Percentiles rank a stretch among this genome's conserved stretches.
Evolutionary conservation across 352 stramenopile genomes (phyloP).

Genomic region (Globisporangium alternatum): DNA sequence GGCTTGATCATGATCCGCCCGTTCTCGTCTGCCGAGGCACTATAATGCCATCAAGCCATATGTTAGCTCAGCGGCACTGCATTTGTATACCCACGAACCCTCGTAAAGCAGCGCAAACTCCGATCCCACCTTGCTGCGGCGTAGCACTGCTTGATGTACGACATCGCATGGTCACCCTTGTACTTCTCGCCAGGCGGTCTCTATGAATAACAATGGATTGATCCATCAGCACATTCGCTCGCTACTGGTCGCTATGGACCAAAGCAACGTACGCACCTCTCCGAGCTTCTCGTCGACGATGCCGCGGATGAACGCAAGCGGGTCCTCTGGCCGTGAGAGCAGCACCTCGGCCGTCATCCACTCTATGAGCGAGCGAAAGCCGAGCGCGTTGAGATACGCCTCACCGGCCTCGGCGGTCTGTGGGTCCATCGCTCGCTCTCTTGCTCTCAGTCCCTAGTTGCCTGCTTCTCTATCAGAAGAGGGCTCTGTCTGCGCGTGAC

Average conservation of each 20-base stretch:
- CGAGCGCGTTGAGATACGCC: constrained; percentile 85
- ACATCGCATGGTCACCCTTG: constrained; percentile 68
- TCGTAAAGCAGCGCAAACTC: neutral
- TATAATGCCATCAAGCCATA: constrained; percentile 18
- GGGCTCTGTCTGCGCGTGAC: no score
- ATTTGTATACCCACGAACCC: neutral
- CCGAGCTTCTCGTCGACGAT: constrained; percentile 83
- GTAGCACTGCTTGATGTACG: constrained; percentile 89
- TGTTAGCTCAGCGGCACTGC: no score
- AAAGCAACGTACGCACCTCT: constrained; percentile 33
- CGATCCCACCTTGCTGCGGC: constrained; percentile 59
- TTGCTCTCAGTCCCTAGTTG: neutral
- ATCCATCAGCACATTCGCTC: no score
- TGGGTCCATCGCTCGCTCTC: constrained; percentile 39
- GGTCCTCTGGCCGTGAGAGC: constrained; percentile 81
- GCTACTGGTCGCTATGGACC: no score
- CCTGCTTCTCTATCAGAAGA: no score
- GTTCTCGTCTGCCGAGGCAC: constrained; percentile 80
- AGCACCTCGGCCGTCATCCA: constrained; percentile 89
- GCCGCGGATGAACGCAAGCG: constrained; percentile 75
- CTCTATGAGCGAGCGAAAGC: constrained; percentile 90
- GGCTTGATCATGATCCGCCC: constrained; percentile 72
- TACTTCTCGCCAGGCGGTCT: constrained; percentile 60
- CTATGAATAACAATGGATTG: constrained; percentile 9
- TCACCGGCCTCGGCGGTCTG: constrained; percentile 79